Base-by-base conservation (phyloP, 257 asterid genomes). In the Solanum piurae region DNA sequence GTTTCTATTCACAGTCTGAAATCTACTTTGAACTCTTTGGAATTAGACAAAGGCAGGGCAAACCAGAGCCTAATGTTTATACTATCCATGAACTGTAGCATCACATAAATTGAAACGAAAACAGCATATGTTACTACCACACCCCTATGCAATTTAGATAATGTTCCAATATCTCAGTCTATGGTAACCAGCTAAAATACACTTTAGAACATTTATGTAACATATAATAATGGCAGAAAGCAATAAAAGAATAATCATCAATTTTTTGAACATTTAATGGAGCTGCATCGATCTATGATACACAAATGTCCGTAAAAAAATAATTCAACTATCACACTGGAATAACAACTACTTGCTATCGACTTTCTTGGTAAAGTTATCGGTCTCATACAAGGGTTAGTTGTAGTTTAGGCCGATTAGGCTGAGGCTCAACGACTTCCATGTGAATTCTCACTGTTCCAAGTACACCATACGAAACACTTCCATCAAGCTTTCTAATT, bases 351-450 rank as follows among this genome's bases (percentile, higher is more conserved):
- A 37, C 83, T 0, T 74, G 36, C 23, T 76, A 40, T 76, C 4
- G 4, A 38, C 37, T 77, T 77, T 6, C 13, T 27, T 13, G 85
- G 64, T 44, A 25, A 79, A 79, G 16, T 46, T 80, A 3, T 80
- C 38, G 29, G 42, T 87, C 60, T 82, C 91, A 93, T 84, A 91
- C 83, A 68, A 96, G 94, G 33, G 98, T 92, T 75, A 97, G 96
- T 86, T 95, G 92, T n/a, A 97, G 99, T 89, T 95, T 95, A 6
- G 98, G 98, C 90, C 99, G 90, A 91, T 95, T 93, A n/a, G 99
- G 99, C 90, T 97, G 98, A 14, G 97, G 98, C 93, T 94, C 97
- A 14, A 93, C 96, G 46, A 97, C 99, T 90, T 97, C 98, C 96
- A 97, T 90, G 88, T 95, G 99, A 90, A 97, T 92, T 86, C 86